phyloP scores from a whole-genome alignment of 2,329 filamentous ascomycete species.

The Huntiella savannae region DNA sequence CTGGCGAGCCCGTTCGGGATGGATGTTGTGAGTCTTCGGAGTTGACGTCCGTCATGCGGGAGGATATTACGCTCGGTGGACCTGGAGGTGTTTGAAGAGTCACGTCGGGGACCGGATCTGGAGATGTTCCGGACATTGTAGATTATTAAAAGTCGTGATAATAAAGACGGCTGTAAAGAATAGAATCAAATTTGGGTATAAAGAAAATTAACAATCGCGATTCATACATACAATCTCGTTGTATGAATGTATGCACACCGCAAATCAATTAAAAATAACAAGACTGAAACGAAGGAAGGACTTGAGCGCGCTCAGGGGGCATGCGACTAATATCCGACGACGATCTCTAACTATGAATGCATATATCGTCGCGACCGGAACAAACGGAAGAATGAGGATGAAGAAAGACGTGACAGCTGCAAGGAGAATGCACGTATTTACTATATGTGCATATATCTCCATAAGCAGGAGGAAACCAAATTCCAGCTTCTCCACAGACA shows the following conservation, averaged over 20 bases:
- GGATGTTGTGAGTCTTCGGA: slow-evolving; percentile 34
- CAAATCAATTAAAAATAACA: not conserved
- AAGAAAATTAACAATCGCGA: not conserved
- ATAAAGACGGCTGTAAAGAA: too few species aligned
- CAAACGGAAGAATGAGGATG: too few species aligned
- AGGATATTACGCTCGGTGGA: slow-evolving; percentile 49
- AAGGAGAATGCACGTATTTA: too few species aligned
- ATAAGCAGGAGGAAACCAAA: too few species aligned
- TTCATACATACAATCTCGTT: not conserved
- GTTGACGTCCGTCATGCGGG: slow-evolving; percentile 48
- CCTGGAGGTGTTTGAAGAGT: slow-evolving; percentile 25
- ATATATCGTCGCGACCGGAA: too few species aligned
- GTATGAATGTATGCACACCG: not conserved
- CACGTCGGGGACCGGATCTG: not conserved
- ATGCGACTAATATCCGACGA: too few species aligned
- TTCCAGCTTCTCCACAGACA: too few species aligned
- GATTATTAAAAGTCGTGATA: too few species aligned
- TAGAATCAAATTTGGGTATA: not conserved
- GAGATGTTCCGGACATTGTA: not conserved
- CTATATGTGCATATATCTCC: too few species aligned
- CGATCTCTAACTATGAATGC: too few species aligned
- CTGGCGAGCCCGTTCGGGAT: slow-evolving; percentile 15
- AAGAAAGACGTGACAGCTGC: too few species aligned
- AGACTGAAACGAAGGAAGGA: not conserved
- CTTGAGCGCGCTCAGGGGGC: too few species aligned